phyloP scores from a whole-genome alignment of 176 grass and related monocot species.

The Ensete ventricosum region DNA sequence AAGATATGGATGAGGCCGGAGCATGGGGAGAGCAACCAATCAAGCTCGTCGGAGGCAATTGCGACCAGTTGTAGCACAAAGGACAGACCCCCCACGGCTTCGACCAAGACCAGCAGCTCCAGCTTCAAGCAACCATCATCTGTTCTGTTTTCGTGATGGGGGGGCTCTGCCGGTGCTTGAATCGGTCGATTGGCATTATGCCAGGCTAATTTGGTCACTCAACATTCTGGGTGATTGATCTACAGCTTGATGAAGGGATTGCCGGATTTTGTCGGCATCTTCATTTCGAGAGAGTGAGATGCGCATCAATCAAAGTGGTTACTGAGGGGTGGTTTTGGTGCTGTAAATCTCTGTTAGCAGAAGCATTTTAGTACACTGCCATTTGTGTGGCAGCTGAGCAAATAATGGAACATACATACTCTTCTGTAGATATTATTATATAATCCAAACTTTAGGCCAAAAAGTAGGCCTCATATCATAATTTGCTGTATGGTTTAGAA shows the following conservation, averaged over 20 bases:
- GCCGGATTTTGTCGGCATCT: neutral
- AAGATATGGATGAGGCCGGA: constrained; percentile 8
- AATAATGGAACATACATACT: neutral
- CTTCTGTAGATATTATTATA: constrained; percentile 11
- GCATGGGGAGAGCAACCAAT: constrained; percentile 1
- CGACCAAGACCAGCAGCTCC: constrained; percentile 24
- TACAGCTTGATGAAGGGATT: neutral
- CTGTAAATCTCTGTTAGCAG: neutral
- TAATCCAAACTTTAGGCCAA: neutral
- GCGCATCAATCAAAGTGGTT: neutral
- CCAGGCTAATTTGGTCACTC: neutral
- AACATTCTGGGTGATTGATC: neutral
- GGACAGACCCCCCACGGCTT: constrained; percentile 41
- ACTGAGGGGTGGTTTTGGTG: neutral
- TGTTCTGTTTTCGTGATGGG: constrained; percentile 52
- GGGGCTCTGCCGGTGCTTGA: neutral
- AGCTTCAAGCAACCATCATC: constrained; percentile 64
- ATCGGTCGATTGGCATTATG: neutral
- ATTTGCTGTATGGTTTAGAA: neutral
- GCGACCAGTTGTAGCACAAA: constrained; percentile 27
- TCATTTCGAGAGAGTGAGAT: neutral
- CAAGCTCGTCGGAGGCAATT: neutral
- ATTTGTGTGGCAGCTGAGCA: constrained; percentile 12
- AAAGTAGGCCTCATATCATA: neutral
- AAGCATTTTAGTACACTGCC: neutral